Conservation (phyloP, 2,329 filamentous ascomycete species). For the Pyrenophora seminiperda region DNA sequence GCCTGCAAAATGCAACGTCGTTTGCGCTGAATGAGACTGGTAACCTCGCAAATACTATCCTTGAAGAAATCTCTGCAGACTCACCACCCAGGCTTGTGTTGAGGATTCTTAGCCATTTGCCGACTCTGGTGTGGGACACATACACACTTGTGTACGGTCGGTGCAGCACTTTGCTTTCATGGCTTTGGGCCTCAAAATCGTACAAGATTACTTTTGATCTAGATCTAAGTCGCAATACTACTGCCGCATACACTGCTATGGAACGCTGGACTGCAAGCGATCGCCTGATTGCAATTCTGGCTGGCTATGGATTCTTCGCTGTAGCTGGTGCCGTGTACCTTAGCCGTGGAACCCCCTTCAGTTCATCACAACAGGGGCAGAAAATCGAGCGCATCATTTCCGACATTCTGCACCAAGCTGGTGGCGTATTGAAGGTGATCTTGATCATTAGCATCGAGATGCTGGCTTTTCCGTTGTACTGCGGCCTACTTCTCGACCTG, state of each 20-base stretch:
- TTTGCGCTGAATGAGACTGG: conserved; percentile 41
- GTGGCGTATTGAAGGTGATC: conserved; percentile 96
- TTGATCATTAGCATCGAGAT: conserved; percentile 99
- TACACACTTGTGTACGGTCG: conserved; percentile 15
- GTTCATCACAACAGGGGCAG: conserved; percentile 59
- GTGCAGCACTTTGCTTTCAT: conserved; percentile 24
- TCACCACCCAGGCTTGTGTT: conserved; percentile 23
- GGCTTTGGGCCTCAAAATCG: conserved; percentile 42
- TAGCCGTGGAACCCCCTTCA: conserved; percentile 71
- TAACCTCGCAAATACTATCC: conserved; percentile 27
- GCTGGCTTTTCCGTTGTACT: conserved; percentile 96
- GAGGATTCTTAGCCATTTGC: conserved; percentile 25
- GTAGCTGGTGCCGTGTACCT: conserved; percentile 79
- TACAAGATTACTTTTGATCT: conserved; percentile 47
- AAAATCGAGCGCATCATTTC: conserved; percentile 75
- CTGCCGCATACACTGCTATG: conserved; percentile 26
- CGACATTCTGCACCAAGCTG: conserved; percentile 87
- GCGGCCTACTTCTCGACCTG: conserved; percentile 84
- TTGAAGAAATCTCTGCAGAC: conserved; percentile 33
- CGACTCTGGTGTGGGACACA: conserved; percentile 13
- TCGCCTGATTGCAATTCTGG: conserved; percentile 72
- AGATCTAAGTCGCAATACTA: conserved; percentile 30
- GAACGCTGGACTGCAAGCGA: conserved; percentile 59
- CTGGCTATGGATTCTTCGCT: conserved; percentile 80
- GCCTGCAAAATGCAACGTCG: conserved; percentile 45